Evolutionary conservation across 768 basidiomycete species (phyloP).

Genomic region (Naematelia aurantialba): DNA sequence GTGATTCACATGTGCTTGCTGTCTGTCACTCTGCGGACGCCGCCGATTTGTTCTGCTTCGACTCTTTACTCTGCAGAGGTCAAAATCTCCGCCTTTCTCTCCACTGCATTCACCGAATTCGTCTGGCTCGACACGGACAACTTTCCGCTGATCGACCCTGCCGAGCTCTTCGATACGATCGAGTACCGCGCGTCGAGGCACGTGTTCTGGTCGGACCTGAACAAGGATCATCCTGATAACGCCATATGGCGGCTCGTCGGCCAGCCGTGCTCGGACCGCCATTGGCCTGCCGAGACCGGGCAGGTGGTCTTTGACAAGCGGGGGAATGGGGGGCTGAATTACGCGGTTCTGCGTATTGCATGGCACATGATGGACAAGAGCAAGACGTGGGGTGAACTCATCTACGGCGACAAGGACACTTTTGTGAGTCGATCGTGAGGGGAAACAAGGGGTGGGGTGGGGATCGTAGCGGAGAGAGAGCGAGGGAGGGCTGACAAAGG

Average conservation of each 20-base stretch:
- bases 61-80: too few relatives aligned
- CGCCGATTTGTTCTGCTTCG: too few relatives aligned
- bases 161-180: constrained; percentile 49
- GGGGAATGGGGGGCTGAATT: not conserved
- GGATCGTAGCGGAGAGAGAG: not conserved
- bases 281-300: not conserved
- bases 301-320: not conserved
- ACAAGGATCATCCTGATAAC: constrained; percentile 50
- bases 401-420: not conserved
- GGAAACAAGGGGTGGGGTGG: not conserved
- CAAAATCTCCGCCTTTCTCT: not conserved
- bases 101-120: not conserved
- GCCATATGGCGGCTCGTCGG: not conserved
- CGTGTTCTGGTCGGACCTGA: constrained; percentile 55
- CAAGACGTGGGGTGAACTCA: not conserved
- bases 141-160: constrained; percentile 50
- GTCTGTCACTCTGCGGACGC: too few relatives aligned
- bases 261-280: not conserved
- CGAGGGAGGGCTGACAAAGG: not conserved
- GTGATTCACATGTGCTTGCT: not conserved
- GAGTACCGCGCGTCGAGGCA: constrained; percentile 47
- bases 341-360: not conserved
- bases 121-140: constrained; percentile 22
- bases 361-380: not conserved
- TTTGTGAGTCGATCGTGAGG: not conserved